Base-by-base conservation (phyloP, 2,329 filamentous ascomycete species). In the Neodidymelliopsis sp. region DNA sequence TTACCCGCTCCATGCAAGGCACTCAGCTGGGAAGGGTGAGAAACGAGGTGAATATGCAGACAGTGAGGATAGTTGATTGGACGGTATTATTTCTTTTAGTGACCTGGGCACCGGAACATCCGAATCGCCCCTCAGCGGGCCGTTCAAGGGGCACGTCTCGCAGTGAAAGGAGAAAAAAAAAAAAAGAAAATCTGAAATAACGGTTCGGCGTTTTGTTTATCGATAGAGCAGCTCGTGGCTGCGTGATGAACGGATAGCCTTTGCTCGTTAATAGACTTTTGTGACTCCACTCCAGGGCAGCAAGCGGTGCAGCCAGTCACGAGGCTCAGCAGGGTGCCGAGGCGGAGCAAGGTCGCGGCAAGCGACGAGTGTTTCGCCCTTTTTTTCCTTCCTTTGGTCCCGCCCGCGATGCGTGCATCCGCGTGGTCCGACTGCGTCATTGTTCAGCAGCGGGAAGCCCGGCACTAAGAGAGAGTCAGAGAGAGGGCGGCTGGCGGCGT, bases 1-100 rank as follows among this genome's bases (percentile, higher is more conserved):
- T 69, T 70, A 70, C 63, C 68, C 68, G 62, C 63, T 47, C 51
- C 50, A 63, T 66, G 66, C 67, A 70, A 70, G 67, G 68, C 62
- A 71, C 67, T 51, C 56, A 61, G 54, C 56, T 56, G 57, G 47
- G 36, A 56, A 36, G 40, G n/a, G 9, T 44, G 44, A 41, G 37
- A 49, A 53, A 47, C 35, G 31, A 53, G 34, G 37, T 41, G 49
- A 51, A 57, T 52, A 40, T 29, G 50, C 36, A 43, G 45, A 36
- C 33, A 38, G 29, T 19, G 24, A 22, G 25, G 33, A 40, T 28
- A 46, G n/a, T 12, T 66, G 65, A 66, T 69, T 68, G 63, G 66
- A 37, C 34, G 53, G 50, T 24, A n/a, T n/a, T n/a, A n/a, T 51
- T 35, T 41, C 43, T 46, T 39, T 45, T 40, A 47, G 56, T 49